These are phyloP conservation scores for Tulasnella sp. DNA, from an alignment of 768 basidiomycete species.

Conservation along the genomic window DNA sequence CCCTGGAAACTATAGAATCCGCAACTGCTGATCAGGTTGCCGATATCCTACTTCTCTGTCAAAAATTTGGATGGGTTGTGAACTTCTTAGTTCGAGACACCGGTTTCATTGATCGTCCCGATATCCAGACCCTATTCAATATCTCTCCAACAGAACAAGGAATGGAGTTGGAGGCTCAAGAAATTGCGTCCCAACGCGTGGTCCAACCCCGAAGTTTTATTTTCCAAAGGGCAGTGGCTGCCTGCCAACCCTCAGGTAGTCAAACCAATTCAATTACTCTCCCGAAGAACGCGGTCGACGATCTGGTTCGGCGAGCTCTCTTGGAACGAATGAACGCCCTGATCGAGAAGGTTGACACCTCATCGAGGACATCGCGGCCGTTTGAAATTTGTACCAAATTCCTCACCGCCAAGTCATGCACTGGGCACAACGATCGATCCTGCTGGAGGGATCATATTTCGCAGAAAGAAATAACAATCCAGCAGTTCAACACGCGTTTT, in stretches of 20 bases:
- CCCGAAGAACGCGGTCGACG: background rate
- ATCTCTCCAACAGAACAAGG: background rate
- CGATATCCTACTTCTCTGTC: background rate
- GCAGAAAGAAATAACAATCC: background rate
- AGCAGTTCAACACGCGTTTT: constrained; percentile 8
- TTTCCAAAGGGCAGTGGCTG: no score
- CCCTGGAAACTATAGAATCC: background rate
- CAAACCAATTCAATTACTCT: background rate
- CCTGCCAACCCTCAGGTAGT: no score
- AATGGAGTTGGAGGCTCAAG: no score
- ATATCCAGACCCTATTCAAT: background rate
- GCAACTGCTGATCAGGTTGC: background rate
- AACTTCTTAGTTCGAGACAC: background rate
- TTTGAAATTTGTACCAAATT: background rate
- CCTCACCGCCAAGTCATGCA: background rate
- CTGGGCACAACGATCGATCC: background rate
- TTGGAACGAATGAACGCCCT: background rate
- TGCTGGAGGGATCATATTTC: background rate
- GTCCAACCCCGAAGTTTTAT: background rate
- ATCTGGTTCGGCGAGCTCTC: background rate
- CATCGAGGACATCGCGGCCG: no score
- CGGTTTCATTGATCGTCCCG: background rate
- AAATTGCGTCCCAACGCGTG: no score
- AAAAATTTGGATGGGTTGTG: background rate
- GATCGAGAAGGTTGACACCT: background rate